Percentiles rank a stretch among this genome's conserved stretches.
These are phyloP conservation scores for Hortiboletus rubellus DNA, from an alignment of 1,284 basidiomycete genomes.

Conservation along the genomic window DNA sequence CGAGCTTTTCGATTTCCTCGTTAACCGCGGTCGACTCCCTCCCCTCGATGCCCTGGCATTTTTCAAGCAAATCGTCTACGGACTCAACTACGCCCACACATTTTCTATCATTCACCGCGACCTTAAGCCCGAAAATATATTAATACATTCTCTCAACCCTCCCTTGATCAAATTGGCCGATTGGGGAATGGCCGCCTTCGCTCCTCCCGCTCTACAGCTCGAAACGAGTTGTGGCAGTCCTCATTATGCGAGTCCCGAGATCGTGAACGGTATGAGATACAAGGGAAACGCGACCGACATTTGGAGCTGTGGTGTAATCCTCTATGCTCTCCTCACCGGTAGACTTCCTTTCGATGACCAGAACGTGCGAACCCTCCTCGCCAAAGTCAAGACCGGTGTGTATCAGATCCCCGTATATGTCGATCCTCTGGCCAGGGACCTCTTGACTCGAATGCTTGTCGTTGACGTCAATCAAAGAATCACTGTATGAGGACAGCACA, in stretches of 20 bases:
- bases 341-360: slow-evolving; percentile 89
- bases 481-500: slow-evolving; percentile 54
- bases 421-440: slow-evolving; percentile 71
- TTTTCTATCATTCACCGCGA: slow-evolving; percentile 99
- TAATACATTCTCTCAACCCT: slow-evolving; percentile 81
- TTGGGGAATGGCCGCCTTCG: slow-evolving; percentile 98
- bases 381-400: slow-evolving; percentile 89
- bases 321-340: slow-evolving; percentile 86
- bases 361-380: slow-evolving; percentile 77
- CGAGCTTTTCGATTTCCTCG: slow-evolving; percentile 97
- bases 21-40: slow-evolving; percentile 82
- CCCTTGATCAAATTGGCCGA: slow-evolving; percentile 97
- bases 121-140: slow-evolving; percentile 97
- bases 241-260: slow-evolving; percentile 98
- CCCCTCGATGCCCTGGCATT: slow-evolving; percentile 86
- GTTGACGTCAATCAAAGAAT: slow-evolving; percentile 89
- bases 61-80: slow-evolving; percentile 97
- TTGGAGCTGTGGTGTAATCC: slow-evolving; percentile 91
- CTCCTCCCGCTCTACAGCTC: slow-evolving; percentile 76
- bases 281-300: slow-evolving; percentile 93
- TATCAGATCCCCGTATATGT: slow-evolving; percentile 80
- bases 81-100: slow-evolving; percentile 95
- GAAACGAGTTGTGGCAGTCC: slow-evolving; percentile 98
- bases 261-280: slow-evolving; percentile 94
- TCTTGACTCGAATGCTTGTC: slow-evolving; percentile 82